Evolutionary conservation across 306 rosid species (phyloP).

Genomic region (Rosa lucieae): DNA sequence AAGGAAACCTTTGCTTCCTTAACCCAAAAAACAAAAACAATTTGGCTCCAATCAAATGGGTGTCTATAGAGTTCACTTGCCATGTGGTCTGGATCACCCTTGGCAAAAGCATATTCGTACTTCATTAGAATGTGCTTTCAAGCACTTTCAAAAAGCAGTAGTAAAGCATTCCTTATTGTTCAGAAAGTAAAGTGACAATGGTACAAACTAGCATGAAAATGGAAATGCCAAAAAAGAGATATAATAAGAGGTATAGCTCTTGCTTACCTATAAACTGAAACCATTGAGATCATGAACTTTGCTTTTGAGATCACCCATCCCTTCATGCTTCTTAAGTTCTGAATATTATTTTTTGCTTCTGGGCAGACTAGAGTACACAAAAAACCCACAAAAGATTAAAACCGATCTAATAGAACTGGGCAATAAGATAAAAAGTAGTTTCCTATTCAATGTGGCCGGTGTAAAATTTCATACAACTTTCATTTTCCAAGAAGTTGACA

Average conservation of each 20-base stretch:
- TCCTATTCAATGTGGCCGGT: not conserved
- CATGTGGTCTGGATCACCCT: not conserved
- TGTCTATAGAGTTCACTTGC: not conserved
- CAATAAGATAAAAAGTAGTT: not conserved
- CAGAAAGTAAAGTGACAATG: not conserved
- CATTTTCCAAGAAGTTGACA: too few relatives aligned
- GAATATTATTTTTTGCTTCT: constrained; percentile 40
- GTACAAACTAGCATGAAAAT: not conserved
- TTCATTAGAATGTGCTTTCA: not conserved
- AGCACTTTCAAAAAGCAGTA: constrained; percentile 3
- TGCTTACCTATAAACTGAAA: not conserved
- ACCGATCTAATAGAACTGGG: constrained; percentile 11
- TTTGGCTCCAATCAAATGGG: not conserved
- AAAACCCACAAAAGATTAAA: constrained; percentile 23
- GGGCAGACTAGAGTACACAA: constrained; percentile 57
- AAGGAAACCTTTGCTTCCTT: not conserved
- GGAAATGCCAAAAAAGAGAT: not conserved
- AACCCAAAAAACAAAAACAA: not conserved
- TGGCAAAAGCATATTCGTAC: constrained; percentile 11
- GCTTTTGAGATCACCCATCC: constrained; percentile 12
- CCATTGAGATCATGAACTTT: not conserved
- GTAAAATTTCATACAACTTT: not conserved
- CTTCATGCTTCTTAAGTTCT: constrained; percentile 6
- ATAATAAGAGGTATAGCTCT: not conserved
- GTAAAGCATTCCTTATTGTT: not conserved